Percentiles rank a stretch among this genome's conserved stretches.
Evolutionary conservation across 2,329 filamentous ascomycete genomes (phyloP).

Genomic region (Exophiala viscosa): DNA sequence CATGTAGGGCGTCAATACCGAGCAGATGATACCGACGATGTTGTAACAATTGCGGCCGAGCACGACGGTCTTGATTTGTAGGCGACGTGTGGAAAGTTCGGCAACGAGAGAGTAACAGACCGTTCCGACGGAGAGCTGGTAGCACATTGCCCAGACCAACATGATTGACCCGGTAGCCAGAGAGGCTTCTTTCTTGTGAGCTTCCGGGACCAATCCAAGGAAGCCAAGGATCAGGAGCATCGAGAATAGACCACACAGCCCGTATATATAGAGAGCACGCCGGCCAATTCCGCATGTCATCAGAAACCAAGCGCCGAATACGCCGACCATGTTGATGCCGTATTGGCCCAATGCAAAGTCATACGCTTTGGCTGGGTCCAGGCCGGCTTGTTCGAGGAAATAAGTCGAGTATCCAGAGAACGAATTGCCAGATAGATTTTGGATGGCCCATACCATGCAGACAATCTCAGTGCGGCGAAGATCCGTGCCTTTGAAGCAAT

Average conservation of each 20-base stretch:
- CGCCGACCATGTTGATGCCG: slow-evolving; percentile 57
- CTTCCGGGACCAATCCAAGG: slow-evolving; percentile 66
- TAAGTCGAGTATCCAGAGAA: slow-evolving; percentile 60
- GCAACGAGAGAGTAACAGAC: slow-evolving; percentile 86
- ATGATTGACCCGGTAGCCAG: slow-evolving; percentile 82
- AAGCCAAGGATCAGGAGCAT: slow-evolving; percentile 85
- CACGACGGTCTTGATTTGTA: slow-evolving; percentile 90
- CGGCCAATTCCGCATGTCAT: slow-evolving; percentile 74
- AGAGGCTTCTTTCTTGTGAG: slow-evolving; percentile 58
- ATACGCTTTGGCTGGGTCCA: slow-evolving; percentile 37
- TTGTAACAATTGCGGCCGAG: slow-evolving; percentile 79
- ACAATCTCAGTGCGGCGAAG: slow-evolving; percentile 72
- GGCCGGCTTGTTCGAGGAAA: slow-evolving; percentile 41
- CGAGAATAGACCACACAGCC: slow-evolving; percentile 65
- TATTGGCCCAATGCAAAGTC: slow-evolving; percentile 41
- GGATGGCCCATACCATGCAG: slow-evolving; percentile 62
- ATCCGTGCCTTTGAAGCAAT: slow-evolving; percentile 80
- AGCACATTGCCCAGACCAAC: slow-evolving; percentile 75
- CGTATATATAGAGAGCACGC: slow-evolving; percentile 70
- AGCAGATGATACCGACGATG: slow-evolving; percentile 74
- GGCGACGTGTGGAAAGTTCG: slow-evolving; percentile 74
- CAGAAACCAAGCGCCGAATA: slow-evolving; percentile 76
- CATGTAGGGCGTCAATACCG: slow-evolving; percentile 86
- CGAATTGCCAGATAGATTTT: slow-evolving; percentile 62
- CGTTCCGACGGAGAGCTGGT: slow-evolving; percentile 83